Conservation (phyloP, 1,284 basidiomycete genomes). For the Fomitopsis betulina region DNA sequence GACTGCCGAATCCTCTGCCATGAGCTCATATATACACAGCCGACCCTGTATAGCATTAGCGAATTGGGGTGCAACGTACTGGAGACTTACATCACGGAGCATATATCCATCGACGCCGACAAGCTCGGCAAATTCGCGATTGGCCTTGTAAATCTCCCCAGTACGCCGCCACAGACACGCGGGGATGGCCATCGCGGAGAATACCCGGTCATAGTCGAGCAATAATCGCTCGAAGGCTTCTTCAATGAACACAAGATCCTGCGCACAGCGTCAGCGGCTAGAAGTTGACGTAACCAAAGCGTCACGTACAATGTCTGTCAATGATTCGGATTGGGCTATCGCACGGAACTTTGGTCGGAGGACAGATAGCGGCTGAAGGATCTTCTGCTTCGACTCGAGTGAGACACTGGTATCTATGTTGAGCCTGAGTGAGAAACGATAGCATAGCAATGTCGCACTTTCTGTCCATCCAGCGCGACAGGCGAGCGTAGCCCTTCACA, state of each 20-base stretch:
- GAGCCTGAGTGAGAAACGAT: constrained; percentile 1
- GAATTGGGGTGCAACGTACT: constrained; percentile 7
- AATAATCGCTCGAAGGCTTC: constrained; percentile 95
- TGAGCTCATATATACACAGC: constrained; percentile 95
- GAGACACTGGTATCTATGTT: constrained; percentile 56
- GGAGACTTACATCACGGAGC: constrained; percentile 65
- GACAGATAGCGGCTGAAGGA: constrained; percentile 84
- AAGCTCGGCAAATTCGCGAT: constrained; percentile 89
- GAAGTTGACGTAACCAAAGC: constrained; percentile 1
- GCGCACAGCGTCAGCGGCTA: constrained; percentile 7
- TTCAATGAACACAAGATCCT: constrained; percentile 97
- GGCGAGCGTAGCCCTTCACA: constrained; percentile 87
- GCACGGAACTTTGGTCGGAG: constrained; percentile 92
- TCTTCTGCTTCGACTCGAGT: constrained; percentile 87
- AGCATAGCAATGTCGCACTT: constrained; percentile 48
- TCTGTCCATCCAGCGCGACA: constrained; percentile 93
- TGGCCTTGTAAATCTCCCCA: constrained; percentile 98
- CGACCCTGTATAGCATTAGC: constrained; percentile 52
- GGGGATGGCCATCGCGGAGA: constrained; percentile 94
- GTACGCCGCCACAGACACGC: constrained; percentile 96
- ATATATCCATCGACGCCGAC: constrained; percentile 80
- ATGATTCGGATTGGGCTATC: constrained; percentile 71
- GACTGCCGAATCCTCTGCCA: constrained; percentile 94
- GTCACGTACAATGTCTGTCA: constrained; percentile 74
- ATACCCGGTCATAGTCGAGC: constrained; percentile 94